A percentile compares a stretch with the other conserved stretches of the same genome.
These are phyloP conservation scores for Acacia concinna DNA, from an alignment of 331 rosid genomes.

Conservation along the genomic window DNA sequence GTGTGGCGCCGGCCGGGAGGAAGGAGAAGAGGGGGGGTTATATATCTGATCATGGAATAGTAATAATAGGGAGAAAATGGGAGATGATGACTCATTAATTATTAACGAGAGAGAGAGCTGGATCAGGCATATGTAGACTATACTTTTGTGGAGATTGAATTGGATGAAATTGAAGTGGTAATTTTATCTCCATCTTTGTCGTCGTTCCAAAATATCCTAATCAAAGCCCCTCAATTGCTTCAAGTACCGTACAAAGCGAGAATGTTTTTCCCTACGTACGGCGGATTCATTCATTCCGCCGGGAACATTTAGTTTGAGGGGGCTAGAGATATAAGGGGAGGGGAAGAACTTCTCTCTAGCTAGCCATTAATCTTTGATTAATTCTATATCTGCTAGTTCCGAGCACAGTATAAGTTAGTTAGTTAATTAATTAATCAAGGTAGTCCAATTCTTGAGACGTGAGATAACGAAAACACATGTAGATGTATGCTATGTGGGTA, in stretches of 20 bases:
- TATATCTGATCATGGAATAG: too few relatives aligned
- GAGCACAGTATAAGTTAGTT: neutral
- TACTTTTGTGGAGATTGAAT: neutral
- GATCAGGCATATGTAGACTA: neutral
- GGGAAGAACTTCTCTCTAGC: neutral
- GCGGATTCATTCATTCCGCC: neutral
- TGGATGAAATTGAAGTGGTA: neutral
- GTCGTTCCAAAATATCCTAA: neutral
- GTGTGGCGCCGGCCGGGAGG: neutral
- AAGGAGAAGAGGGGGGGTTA: neutral
- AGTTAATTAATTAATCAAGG: neutral
- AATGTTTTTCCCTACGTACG: neutral
- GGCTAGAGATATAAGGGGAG: neutral
- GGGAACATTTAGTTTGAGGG: neutral
- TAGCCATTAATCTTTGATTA: neutral
- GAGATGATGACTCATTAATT: neutral
- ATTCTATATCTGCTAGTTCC: neutral
- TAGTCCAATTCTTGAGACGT: neutral
- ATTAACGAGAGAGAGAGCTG: slow-evolving; percentile 3
- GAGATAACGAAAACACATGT: neutral
- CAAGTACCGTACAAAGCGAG: neutral
- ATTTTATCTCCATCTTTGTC: neutral
- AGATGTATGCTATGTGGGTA: neutral
- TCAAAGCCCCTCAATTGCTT: neutral
- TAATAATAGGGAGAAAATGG: neutral